A percentile compares a stretch with the other conserved stretches of the same genome.
Conservation (phyloP, 2,329 filamentous ascomycete species). For the Fusarium algeriense region DNA sequence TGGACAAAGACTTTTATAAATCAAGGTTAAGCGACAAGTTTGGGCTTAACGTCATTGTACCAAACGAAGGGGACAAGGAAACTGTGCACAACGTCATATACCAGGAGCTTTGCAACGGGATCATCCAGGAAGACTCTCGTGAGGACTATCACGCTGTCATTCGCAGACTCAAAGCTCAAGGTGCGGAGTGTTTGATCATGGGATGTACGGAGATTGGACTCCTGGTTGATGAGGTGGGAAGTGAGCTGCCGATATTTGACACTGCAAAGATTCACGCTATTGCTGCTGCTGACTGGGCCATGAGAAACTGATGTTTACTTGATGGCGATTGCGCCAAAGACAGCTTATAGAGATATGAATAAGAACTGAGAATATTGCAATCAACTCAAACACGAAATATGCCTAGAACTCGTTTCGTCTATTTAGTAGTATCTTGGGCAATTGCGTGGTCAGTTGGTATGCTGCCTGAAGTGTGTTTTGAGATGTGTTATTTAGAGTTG, state of each 20-base stretch:
- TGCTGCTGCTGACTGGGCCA: slow-evolving; percentile 45
- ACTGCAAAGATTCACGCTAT: slow-evolving; percentile 41
- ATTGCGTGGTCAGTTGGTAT: not conserved
- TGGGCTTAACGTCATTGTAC: slow-evolving; percentile 26
- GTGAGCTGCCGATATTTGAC: slow-evolving; percentile 42
- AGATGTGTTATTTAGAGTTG: no score
- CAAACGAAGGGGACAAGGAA: not conserved
- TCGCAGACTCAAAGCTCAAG: slow-evolving; percentile 9
- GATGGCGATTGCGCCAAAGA: no score
- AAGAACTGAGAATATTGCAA: no score
- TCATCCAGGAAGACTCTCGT: slow-evolving; percentile 30
- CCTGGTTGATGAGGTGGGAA: slow-evolving; percentile 20
- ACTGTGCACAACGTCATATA: slow-evolving; percentile 41
- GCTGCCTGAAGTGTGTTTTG: not conserved
- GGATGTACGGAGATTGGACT: slow-evolving; percentile 47
- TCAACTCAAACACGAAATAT: no score
- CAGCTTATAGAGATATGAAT: no score
- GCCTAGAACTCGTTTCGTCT: no score
- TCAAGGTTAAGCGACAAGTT: slow-evolving; percentile 20
- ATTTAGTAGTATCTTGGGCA: no score
- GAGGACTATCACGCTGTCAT: slow-evolving; percentile 28
- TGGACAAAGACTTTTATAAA: slow-evolving; percentile 46
- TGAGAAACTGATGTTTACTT: not conserved
- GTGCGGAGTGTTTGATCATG: slow-evolving; percentile 43
- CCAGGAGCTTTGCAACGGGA: slow-evolving; percentile 38